These are phyloP conservation scores for Colletotrichum abscissum DNA, from an alignment of 2,329 filamentous ascomycete species.

Conservation along the genomic window DNA sequence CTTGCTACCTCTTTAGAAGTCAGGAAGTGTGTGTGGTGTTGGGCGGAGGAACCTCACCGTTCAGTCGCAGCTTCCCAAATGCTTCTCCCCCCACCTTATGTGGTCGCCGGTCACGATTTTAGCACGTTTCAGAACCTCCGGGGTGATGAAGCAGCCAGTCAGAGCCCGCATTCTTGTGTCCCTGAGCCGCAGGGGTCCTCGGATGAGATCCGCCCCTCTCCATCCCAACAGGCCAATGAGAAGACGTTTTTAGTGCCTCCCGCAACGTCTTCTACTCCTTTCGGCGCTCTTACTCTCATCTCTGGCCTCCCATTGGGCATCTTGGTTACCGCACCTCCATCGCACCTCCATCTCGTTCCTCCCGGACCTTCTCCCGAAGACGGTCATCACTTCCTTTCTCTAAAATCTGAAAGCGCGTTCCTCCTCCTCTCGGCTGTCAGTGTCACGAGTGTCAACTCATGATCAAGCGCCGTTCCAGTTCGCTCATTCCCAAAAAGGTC, in stretches of 20 bases:
- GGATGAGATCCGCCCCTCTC: constrained; percentile 30
- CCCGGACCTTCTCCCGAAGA: constrained; percentile 17
- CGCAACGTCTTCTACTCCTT: not conserved
- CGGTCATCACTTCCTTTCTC: constrained; percentile 25
- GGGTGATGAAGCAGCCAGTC: constrained; percentile 29
- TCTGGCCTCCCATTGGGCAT: constrained; percentile 15
- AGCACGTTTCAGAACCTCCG: constrained; percentile 33
- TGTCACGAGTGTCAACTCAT: constrained; percentile 4
- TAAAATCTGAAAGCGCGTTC: not conserved
- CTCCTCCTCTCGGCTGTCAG: not conserved
- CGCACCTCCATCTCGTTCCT: constrained; percentile 8
- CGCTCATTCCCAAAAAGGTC: not conserved
- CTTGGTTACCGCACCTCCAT: not conserved
- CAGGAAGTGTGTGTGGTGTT: not conserved
- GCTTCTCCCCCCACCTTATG: constrained; percentile 11
- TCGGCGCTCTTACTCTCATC: not conserved
- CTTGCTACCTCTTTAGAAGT: not conserved
- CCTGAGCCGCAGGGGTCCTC: constrained; percentile 21
- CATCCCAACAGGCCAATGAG: not conserved
- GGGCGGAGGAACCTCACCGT: not conserved
- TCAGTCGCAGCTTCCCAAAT: not conserved
- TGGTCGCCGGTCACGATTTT: constrained; percentile 30
- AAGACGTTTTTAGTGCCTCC: not conserved
- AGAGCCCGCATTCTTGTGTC: not conserved
- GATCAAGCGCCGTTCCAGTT: not conserved